Evolutionary conservation across 164 flowering plant genomes (phyloP), one percentile per base, ranked within the genome.

Genomic region (Umbilicus rupestris): DNA sequence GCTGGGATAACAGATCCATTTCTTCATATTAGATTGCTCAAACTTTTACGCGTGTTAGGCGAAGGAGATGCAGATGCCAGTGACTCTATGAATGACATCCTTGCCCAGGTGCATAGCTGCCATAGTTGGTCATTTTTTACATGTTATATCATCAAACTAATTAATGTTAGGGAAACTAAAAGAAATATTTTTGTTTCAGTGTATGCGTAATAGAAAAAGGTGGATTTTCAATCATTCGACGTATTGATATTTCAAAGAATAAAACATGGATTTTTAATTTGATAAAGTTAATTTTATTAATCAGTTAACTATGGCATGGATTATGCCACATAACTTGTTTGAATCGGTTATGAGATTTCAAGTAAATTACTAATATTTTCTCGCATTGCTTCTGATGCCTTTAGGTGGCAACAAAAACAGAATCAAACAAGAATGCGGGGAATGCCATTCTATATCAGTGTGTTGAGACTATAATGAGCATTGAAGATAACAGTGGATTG

Each of bases 391-490:
- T 8, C 30, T n/a, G 3, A 59, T 52, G 46, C 29, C 41, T 63
- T 68, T 42, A 95, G 97, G 99, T 95, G 80, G 97, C 97, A 69
- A 84, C 97, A 73, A 92, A 92, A 79, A 92, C 99, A 0, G 99
- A 95, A 81, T 82, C 99, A 55, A 92, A 85, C 79, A 95, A 95
- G 78, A 91, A 91, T 81, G 97, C 97, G 11, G 99, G 99, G 66
- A 95, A 92, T 77, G 99, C 99, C 8, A 95, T 95, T 74, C 85
- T 95, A 39, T 95, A 95, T 82, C 96, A 92, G 74, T 95, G 99
- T 76, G 97, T 95, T 72, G 86, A 87, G 74, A 85, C 97, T 47
- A 95, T 95, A 57, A 92, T 95, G 99, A 82, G 86, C 64, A 85
- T 95, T 70, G 97, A 95, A 85, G 99, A 92, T 72, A 95, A 78